These are phyloP conservation scores for Paragyromitra xinjiangensis DNA, from an alignment of 495 filamentous ascomycete species.

Conservation along the genomic window DNA sequence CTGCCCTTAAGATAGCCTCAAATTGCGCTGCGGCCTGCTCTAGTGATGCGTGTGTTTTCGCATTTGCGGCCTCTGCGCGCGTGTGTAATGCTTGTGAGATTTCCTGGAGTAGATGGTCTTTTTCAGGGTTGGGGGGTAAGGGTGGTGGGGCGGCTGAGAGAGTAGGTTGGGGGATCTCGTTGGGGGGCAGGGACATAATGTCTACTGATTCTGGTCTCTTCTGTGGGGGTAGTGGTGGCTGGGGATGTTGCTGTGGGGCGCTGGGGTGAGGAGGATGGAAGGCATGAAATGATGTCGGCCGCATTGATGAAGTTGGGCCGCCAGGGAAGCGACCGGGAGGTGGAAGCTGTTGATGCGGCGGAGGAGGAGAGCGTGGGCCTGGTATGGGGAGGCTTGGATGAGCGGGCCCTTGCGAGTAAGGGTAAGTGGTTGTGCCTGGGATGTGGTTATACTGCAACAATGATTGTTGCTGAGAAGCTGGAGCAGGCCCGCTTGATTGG, in stretches of 20 bases:
- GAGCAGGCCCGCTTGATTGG: constrained; percentile 12
- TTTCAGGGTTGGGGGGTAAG: constrained; percentile 95
- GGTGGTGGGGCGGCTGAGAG: constrained; percentile 72
- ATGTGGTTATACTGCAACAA: constrained; percentile 30
- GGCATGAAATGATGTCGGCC: constrained; percentile 40
- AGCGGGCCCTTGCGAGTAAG: constrained; percentile 23
- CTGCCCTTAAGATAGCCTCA: constrained; percentile 73
- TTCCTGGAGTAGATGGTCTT: constrained; percentile 83
- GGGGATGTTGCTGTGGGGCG: constrained; percentile 55
- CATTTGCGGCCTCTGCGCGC: constrained; percentile 72
- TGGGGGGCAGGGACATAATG: constrained; percentile 67
- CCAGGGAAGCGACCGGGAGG: constrained; percentile 51
- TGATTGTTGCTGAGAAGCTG: constrained; percentile 28
- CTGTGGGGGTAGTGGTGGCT: constrained; percentile 73
- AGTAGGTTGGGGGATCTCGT: constrained; percentile 67
- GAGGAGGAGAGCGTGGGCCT: constrained; percentile 36
- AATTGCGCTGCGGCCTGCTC: constrained; percentile 71
- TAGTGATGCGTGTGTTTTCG: constrained; percentile 75
- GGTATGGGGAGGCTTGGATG: constrained; percentile 5
- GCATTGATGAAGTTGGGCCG: constrained; percentile 49
- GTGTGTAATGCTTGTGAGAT: constrained; percentile 73
- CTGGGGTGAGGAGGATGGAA: constrained; percentile 29
- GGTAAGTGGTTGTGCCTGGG: background rate
- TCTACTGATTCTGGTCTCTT: constrained; percentile 42
- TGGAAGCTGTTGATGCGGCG: constrained; percentile 49